Evolutionary conservation across 2,329 filamentous ascomycete species (phyloP), one percentile per base, ranked within the genome.

Genomic region (Aspergillus fijiensis): DNA sequence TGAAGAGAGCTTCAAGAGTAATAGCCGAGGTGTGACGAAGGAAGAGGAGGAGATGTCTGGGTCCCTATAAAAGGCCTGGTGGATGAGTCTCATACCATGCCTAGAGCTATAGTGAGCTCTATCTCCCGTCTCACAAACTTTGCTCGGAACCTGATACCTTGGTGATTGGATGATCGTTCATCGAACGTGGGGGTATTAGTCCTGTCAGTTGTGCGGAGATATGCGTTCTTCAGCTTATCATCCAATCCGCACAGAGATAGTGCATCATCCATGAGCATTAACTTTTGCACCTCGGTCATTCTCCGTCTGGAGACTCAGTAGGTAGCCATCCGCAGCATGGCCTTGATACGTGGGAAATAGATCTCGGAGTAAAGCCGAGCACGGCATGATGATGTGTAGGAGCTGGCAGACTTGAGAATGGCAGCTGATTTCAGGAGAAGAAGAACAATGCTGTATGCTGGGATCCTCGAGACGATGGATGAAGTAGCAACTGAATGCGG

Each of bases 311-410:
- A 27, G n/a, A 3, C 29, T 29, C 14, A 12, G 42, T 55, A 9
- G 25, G 16, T 31, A 48, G 47, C 45, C 12, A 25, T 21, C 11
- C 10, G 10, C 3, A 11, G 45, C 4, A 55, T 49, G 47, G 27
- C n/a, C 10, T 11, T 16, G 25, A 49, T 49, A 49, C 27, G 39
- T 6, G 19, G 25, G 25, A 48, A 16, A 29, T 45, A 49, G 45
- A 47, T 55, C 45, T 55, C 42, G 53, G 53, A 55, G 53, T 33
- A 55, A 55, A 33, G 53, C 42, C 53, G 53, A 55, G 21, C 42
- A 21, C 7, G 42, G n/a, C 23, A 33, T 55, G 39, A 16, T 31
- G 19, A 55, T 49, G 27, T 29, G 27, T 2, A 3, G 42, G 2
- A 31, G 53, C 42, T 39, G n/a, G 11, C 27, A 9, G 7, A 10